Conservation (phyloP, 768 basidiomycete species). For the Tephrocybe sp. region DNA sequence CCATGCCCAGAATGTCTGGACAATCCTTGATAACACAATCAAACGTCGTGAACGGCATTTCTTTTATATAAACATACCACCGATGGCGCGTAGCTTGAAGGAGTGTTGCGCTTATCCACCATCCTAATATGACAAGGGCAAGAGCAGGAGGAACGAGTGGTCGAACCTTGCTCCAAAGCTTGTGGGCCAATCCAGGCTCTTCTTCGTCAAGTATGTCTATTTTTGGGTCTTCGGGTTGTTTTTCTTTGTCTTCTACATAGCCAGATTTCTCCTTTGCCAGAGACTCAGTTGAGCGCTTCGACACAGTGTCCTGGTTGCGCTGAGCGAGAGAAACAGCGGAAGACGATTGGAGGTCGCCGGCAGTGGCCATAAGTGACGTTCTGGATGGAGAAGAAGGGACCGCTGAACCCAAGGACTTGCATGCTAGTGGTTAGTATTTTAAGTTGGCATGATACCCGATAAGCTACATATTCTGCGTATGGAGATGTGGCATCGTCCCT, state of each 20-base stretch:
- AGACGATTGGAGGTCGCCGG: constrained; percentile 6
- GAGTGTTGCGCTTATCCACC: constrained; percentile 82
- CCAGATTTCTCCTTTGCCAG: constrained; percentile 19
- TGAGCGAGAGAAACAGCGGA: constrained; percentile 12
- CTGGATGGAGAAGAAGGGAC: background rate
- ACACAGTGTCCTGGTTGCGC: constrained; percentile 10
- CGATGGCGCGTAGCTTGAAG: constrained; percentile 68
- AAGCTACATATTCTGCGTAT: too few relatives aligned
- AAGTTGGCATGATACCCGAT: background rate
- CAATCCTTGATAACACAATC: constrained; percentile 48
- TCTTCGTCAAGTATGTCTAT: constrained; percentile 8
- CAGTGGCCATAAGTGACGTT: constrained; percentile 1
- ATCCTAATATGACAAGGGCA: constrained; percentile 67
- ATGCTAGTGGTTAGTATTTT: background rate
- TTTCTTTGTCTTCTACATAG: constrained; percentile 12
- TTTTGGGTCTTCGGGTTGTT: constrained; percentile 5
- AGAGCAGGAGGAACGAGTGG: constrained; percentile 48
- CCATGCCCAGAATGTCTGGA: constrained; percentile 83
- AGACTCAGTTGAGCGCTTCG: constrained; percentile 21
- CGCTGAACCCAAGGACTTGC: background rate
- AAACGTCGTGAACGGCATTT: constrained; percentile 7
- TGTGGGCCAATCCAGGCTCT: background rate
- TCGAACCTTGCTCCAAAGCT: constrained; percentile 24
- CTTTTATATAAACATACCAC: constrained; percentile 49
- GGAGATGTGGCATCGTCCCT: too few relatives aligned